Evolutionary conservation across 768 basidiomycete species (phyloP), one percentile per base, ranked within the genome.

Genomic region (Hortiboletus campestris): DNA sequence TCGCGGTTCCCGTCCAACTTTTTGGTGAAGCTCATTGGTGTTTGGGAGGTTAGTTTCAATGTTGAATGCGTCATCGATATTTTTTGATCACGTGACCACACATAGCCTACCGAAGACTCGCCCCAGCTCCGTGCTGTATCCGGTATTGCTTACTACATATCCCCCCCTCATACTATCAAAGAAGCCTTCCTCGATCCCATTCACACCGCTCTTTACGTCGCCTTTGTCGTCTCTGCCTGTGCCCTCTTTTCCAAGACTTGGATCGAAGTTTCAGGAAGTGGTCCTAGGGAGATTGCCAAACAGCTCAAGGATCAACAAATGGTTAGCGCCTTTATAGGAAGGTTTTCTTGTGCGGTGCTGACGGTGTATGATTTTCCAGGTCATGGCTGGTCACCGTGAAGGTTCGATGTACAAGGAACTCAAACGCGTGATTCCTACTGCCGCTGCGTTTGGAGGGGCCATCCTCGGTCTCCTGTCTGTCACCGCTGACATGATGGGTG

Each of bases 321-420:
- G 89, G 96, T 88, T 36, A n/a, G 74, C 8, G 4, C 4, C 13
- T 7, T 39, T 29, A 20, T 47, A 8, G 0, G 4, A 35, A 16
- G 3, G 2, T 32, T 29, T 20, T 54, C 32, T 58, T 43, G 34
- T 40, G 7, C 22, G 7, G 49, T 53, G 51, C 49, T 59, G 14
- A 61, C 9, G 4, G 12, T 29, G 2, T 25, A 51, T 53, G 11
- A 14, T 19, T 35, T 45, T 22, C 6, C 48, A 86, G 85, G 85
- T 88, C 42, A 88, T 89, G 86, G 85, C 86, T 4, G 85, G 92
- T 55, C 95, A 98, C 72, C 89, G 94, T 63, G 97, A 99, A 71
- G 94, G 90, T 16, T 93, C 89, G 32, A 96, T 98, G 91, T 99
- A 98, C 81, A 99, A 98, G 78, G 97, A 98, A 70, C 84, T 99